Base-by-base conservation (phyloP, 768 basidiomycete species). In the Mycena vulgaris region DNA sequence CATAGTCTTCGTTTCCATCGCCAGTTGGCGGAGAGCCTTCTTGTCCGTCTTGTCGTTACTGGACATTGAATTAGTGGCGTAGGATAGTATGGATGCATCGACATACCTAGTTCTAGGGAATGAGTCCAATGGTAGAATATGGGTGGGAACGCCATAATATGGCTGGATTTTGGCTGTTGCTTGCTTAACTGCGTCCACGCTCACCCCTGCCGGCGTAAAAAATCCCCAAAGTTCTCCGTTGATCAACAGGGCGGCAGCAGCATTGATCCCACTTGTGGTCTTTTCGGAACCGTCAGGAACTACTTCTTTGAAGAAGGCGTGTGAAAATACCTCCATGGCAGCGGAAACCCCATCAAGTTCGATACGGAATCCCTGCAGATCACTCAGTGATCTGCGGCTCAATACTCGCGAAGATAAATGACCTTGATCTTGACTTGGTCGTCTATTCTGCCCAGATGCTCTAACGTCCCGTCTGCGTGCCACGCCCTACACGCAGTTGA, bases 351-450 rank as follows among this genome's bases (percentile, higher is more conserved):
- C 90, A 67, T 89, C 90, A 11, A 91, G 81, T 75, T 91, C 90
- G 16, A 91, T 88, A 31, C 90, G 86, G 80, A 91, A 91, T 5
- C 89, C 90, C 83, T 89, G 57, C 27, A 40, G 37, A 28, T 9
- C 19, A 21, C 53, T 71, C 21, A 73, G 53, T 21, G 27, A 11
- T 52, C 25, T 28, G 33, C 28, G 4, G n/a, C 17, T 47, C 51
- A 28, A 21, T 42, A 17, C 47, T 27, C 23, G 14, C 14, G n/a
- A 31, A 13, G 40, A 57, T 21, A 48, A 48, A 76, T 48, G 63
- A 87, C 87, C 81, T 89, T 89, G 75, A 91, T 82, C 76, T 91
- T 91, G 55, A 90, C 89, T 75, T 90, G 89, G 69, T 90, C 88
- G 72, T 91, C 90, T 37, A 88, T 84, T 37, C 90, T 82, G 16